Conservation (phyloP, 305 asterid genomes). For the Nicotiana rustica region DNA sequence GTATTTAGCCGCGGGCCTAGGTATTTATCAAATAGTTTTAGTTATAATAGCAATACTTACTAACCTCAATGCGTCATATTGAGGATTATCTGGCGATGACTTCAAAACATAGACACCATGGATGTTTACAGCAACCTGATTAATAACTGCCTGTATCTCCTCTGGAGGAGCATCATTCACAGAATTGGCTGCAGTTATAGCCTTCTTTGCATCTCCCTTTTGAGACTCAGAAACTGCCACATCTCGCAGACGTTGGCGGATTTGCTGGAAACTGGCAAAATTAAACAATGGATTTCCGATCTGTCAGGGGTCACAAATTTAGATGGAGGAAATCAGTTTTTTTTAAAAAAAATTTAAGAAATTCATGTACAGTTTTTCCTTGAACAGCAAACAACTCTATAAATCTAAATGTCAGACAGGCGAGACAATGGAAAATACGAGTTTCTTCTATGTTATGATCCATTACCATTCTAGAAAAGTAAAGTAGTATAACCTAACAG, state of each 20-base stretch:
- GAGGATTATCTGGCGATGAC: constrained; percentile 76
- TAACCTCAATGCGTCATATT: constrained; percentile 76
- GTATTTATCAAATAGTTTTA: constrained; percentile 24
- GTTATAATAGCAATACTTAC: constrained; percentile 29
- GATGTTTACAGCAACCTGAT: constrained; percentile 68
- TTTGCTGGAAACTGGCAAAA: constrained; percentile 71
- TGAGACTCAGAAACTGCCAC: constrained; percentile 65
- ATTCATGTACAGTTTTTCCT: background rate
- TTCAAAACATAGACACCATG: constrained; percentile 83
- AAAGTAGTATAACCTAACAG: background rate
- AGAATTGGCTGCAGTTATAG: constrained; percentile 57
- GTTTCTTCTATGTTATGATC: constrained; percentile 1
- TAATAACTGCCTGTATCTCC: constrained; percentile 69
- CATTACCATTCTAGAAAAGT: constrained; percentile 24
- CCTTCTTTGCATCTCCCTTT: constrained; percentile 61
- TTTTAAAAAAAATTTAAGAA: too few species aligned
- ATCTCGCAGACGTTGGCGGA: constrained; percentile 63
- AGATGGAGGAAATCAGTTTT: background rate
- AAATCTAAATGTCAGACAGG: background rate
- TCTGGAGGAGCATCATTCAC: constrained; percentile 57
- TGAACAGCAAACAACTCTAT: background rate
- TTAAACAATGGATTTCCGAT: constrained; percentile 26
- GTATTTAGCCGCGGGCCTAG: constrained; percentile 1
- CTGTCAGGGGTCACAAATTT: constrained; percentile 19
- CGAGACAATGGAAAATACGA: background rate